Conservation (phyloP, 441 rosid genomes). For the Syzygium syzygioides region DNA sequence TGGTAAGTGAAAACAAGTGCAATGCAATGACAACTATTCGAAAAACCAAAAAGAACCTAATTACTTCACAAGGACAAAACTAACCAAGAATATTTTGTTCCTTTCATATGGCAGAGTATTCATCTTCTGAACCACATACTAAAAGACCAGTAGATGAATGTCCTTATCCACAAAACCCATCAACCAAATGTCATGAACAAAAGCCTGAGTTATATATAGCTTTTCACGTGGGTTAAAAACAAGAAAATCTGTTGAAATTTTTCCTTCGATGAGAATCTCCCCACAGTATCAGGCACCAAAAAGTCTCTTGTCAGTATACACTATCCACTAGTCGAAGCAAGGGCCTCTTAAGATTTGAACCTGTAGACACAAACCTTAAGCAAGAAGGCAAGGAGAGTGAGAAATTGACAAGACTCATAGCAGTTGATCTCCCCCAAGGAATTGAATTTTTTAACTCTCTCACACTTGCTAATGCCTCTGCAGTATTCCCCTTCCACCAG, state of each 20-base stretch:
- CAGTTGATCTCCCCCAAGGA: neutral
- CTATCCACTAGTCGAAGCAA: neutral
- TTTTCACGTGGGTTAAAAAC: neutral
- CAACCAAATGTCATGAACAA: neutral
- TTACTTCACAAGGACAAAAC: neutral
- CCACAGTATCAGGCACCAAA: neutral
- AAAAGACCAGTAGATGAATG: neutral
- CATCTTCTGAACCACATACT: neutral
- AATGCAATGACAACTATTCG: neutral
- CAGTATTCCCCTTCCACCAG: neutral
- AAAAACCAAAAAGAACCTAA: neutral
- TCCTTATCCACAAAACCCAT: neutral
- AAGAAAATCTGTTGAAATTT: neutral
- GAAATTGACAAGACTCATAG: neutral
- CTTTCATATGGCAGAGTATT: neutral
- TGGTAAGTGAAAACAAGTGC: neutral
- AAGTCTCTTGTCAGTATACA: neutral
- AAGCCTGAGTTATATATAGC: neutral
- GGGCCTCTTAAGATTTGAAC: neutral
- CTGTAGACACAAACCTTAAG: neutral
- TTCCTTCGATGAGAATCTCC: neutral
- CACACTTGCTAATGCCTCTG: neutral
- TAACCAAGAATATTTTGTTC: neutral
- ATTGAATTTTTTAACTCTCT: neutral
- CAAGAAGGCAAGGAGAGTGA: neutral